These are phyloP conservation scores for Cladosporium sp. DNA, from an alignment of 2,329 filamentous ascomycete species.

Conservation along the genomic window DNA sequence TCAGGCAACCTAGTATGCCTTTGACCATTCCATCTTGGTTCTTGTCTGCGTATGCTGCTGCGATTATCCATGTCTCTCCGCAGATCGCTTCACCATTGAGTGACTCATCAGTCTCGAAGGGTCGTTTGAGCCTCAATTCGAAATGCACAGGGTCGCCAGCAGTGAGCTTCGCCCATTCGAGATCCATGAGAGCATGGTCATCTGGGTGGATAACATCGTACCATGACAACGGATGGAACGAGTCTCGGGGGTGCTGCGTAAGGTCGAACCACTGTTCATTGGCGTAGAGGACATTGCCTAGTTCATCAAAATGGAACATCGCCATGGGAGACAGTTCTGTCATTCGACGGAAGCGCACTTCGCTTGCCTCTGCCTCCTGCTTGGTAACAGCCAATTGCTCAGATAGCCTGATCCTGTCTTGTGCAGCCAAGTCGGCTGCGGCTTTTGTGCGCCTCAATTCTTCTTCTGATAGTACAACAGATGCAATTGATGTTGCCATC, in stretches of 20 bases:
- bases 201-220: slow-evolving; percentile 24
- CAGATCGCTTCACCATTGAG: slow-evolving; percentile 1
- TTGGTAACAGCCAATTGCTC: slow-evolving; percentile 29
- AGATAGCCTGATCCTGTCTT: slow-evolving; percentile 62
- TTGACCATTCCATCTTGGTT: slow-evolving; percentile 65
- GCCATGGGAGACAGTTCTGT: slow-evolving; percentile 42
- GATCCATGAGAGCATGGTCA: slow-evolving; percentile 21
- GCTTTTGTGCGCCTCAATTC: slow-evolving; percentile 68
- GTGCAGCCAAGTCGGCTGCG: slow-evolving; percentile 47
- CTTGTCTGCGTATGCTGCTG: slow-evolving; percentile 75
- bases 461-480: slow-evolving; percentile 32
- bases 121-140: slow-evolving; percentile 32
- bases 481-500: slow-evolving; percentile 29
- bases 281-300: slow-evolving; percentile 41
- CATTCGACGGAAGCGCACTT: slow-evolving; percentile 41
- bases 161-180: slow-evolving; percentile 24
- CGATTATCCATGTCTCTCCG: slow-evolving; percentile 73
- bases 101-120: slow-evolving; percentile 6
- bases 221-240: slow-evolving; percentile 23
- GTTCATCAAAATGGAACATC: slow-evolving; percentile 41
- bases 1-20: slow-evolving; percentile 48
- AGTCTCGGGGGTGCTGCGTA: slow-evolving; percentile 23
- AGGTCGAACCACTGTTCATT: slow-evolving; percentile 43
- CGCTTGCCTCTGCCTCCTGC: slow-evolving; percentile 33
- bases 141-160: slow-evolving; percentile 31